Evolutionary conservation across 2,329 filamentous ascomycete species (phyloP), one percentile per base, ranked within the genome.

Genomic region (Claviceps citrina): DNA sequence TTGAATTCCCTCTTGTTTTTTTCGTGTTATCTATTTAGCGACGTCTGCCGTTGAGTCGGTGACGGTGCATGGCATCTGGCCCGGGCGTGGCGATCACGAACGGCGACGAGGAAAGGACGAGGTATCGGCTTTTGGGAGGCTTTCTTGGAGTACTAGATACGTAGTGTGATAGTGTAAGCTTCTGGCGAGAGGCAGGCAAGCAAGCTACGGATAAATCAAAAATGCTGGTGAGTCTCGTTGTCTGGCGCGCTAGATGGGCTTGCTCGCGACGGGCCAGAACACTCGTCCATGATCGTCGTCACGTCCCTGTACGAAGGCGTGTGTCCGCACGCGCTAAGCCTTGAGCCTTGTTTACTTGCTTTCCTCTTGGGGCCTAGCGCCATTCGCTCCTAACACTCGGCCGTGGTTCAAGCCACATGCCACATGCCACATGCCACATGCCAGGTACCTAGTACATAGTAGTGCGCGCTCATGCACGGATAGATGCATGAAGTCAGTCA

Each of bases 331-430:
- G 7, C 4, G 19, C 8, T 31, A 47, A 37, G 38, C 41, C 45
- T 50, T 54, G 54, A 51, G 55, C 56, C 53, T 60, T 65, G 62
- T 65, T 66, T 66, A 66, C 63, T 64, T 57, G 44, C 22, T 50
- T 45, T 49, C 56, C 51, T 43, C 27, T 55, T 59, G 46, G 19
- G 51, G 60, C 44, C 48, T 63, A 62, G 60, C 46, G 46, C 41
- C 6, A 7, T 7, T 24, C n/a, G n/a, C n/a, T n/a, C n/a, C n/a
- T n/a, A n/a, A n/a, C n/a, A n/a, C n/a, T n/a, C n/a, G n/a, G n/a
- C n/a, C n/a, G n/a, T n/a, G n/a, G n/a, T n/a, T n/a, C n/a, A n/a
- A n/a, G n/a, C n/a, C n/a, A n/a, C n/a, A n/a, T n/a, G n/a, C n/a
- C n/a, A n/a, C n/a, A n/a, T n/a, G n/a, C n/a, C n/a, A n/a, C n/a